Percentiles rank a stretch among this genome's conserved stretches.
phyloP scores from a whole-genome alignment of 306 rosid genomes.

The Oxytropis ochrocephala region DNA sequence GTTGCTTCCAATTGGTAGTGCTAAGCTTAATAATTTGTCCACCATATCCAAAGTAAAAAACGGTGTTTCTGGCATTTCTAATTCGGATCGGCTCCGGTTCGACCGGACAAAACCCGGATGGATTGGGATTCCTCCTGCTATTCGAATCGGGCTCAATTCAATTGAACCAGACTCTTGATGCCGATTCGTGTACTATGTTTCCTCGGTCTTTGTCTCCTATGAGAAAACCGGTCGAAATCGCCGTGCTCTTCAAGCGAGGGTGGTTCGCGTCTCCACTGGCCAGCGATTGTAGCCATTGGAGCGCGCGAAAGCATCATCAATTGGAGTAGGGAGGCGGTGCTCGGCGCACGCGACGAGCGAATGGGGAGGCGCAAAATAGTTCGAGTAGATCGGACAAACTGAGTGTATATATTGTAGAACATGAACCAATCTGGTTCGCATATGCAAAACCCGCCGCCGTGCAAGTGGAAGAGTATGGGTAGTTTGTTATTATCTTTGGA shows the following conservation, averaged over 20 bases:
- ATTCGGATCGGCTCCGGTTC: conserved; percentile 49
- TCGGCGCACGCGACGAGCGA: conserved; percentile 50
- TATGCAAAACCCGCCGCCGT: conserved; percentile 79
- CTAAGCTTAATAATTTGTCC: conserved; percentile 48
- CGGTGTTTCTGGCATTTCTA: conserved; percentile 56
- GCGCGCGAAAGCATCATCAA: conserved; percentile 39
- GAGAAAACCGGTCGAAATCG: conserved; percentile 49
- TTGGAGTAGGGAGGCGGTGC: conserved; percentile 58
- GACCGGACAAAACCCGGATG: conserved; percentile 52
- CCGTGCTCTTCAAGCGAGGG: conserved; percentile 34
- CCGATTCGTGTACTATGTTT: conserved; percentile 49
- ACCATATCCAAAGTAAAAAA: conserved; percentile 60
- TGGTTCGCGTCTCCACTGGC: conserved; percentile 27
- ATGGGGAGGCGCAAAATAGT: conserved; percentile 45
- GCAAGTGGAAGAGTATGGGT: too few relatives aligned
- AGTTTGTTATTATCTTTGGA: too few relatives aligned
- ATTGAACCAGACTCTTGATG: conserved; percentile 29
- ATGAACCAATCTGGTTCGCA: conserved; percentile 62
- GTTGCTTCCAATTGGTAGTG: conserved; percentile 39
- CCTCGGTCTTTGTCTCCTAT: conserved; percentile 74
- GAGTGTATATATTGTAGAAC: conserved; percentile 45
- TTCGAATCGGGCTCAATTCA: conserved; percentile 32
- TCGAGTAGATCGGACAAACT: conserved; percentile 20
- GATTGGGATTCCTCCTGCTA: conserved; percentile 49
- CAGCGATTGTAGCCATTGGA: conserved; percentile 45